Evolutionary conservation across 345 rosid species (phyloP), one percentile per base, ranked within the genome.

Genomic region (Syzygium aqueum): DNA sequence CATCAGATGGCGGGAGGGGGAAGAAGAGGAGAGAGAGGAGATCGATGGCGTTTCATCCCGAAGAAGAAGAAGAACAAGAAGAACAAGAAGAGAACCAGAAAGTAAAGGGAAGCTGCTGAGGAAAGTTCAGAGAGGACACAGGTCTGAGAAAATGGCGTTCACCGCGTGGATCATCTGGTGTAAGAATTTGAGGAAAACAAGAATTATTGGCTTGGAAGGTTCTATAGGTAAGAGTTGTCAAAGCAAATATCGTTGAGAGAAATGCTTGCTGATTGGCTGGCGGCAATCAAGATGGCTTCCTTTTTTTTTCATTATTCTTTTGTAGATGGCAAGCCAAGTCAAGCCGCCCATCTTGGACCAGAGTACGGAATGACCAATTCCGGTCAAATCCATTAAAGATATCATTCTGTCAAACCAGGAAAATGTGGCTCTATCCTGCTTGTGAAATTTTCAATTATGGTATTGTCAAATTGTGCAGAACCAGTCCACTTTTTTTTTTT

Each of bases 401-500:
- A 33, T 33, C 80, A 2, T 33, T 3, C 9, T 19, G 46, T 9
- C 21, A 9, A 67, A 33, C 0, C 19, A 7, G 0, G 0, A 30
- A 33, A 8, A 33, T 9, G 25, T 17, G 0, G 80, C 80, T 5
- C 7, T 0, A 0, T 8, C 46, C 78, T 67, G 78, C 46, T 33
- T 8, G 46, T 17, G 46, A 16, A 33, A 8, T 67, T 17, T 67
- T 30, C 43, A 33, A 21, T 17, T 2, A 14, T 16, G 46, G 43
- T 4, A 0, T 30, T 0, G 0, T 16, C 43, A 0, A 10, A 17
- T 17, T 0, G 43, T 17, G 78, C 46, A 30, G 17, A 65, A 65
- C 77, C 43, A 63, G 2, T 63, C 77, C 0, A 2, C 0, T 22
- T 8, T 53, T 65, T 65, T 65, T 8, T 53, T 65, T 65, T 28